Base-by-base conservation (phyloP, 2,329 filamentous ascomycete genomes). In the Botrytis hyacinthi region DNA sequence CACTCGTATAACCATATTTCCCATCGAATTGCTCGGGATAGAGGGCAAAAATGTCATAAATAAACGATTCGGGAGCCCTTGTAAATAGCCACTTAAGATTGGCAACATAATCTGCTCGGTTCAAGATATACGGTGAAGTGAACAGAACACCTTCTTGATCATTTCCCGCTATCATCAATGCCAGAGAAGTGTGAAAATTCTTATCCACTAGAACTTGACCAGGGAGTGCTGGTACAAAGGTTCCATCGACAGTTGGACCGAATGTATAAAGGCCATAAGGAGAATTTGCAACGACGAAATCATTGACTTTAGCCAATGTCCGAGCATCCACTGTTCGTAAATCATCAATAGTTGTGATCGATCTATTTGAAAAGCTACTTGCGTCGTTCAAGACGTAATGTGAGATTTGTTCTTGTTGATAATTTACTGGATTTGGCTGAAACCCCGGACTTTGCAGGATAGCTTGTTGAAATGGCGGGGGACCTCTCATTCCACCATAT, bases 1-100 rank as follows among this genome's bases (percentile, higher is more conserved):
- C 78, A 66, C 81, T 83, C 0, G 77, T 83, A 80, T 88, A 89
- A 12, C 78, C 79, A 32, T 83, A 80, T 4, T 79, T 81, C 42
- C 84, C 85, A 76, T 80, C 80, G 75, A 84, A 86, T 54, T 85
- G 78, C 1, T 84, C 78, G 4, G 87, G 87, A 79, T 88, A 89
- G 10, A 89, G 80, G 0, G 78, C 81, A 4, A 83, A 76, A 2
- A 79, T 77, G 63, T 88, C 81, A 76, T 86, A 83, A n/a, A 48
- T n/a, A 4, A 66, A 60, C 44, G 69, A 69, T 0, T 29, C 29
- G 1, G 9, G n/a, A 37, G 73, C 74, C 1, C 69, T 70, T 8
- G 72, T 70, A 40, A 62, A 62, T 22, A 40, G 29, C 7, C 22
- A n/a, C 12, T n/a, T 42, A 26, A 62, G 35, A 26, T 62, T 42